Evolutionary conservation across 768 basidiomycete species (phyloP).

Genomic region (Polyporus arcularius): DNA sequence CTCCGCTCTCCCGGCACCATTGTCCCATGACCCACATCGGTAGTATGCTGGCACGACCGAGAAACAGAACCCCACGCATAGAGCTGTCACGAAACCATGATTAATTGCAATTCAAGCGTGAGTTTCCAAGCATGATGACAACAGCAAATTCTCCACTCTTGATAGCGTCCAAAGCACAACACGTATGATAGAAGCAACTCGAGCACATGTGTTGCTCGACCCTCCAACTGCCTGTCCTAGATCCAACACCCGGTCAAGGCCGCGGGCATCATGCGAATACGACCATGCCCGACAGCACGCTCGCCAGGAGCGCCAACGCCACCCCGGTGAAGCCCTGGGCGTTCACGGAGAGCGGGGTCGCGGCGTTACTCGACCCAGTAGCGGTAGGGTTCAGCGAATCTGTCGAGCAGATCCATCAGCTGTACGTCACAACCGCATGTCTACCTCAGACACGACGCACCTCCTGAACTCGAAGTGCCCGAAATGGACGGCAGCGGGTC

Average conservation of each 20-base stretch:
- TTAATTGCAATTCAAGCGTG: neutral
- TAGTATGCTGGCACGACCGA: no score
- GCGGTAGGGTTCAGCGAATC: neutral
- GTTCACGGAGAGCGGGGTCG: neutral
- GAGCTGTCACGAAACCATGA: neutral
- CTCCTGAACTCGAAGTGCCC: neutral
- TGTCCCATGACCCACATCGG: no score
- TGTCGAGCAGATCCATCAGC: neutral
- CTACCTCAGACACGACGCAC: neutral
- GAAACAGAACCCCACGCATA: no score
- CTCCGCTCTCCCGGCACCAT: no score
- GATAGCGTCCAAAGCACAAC: no score
- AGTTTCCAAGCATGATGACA: neutral
- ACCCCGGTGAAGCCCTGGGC: neutral
- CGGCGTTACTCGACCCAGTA: neutral
- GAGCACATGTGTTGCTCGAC: neutral
- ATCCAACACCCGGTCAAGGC: neutral
- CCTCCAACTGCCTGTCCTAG: neutral
- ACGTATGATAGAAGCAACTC: neutral
- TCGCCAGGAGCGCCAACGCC: conserved; percentile 10
- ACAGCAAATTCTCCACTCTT: neutral
- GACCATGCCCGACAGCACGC: conserved; percentile 6
- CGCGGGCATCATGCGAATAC: conserved; percentile 6
- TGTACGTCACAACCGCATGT: neutral
- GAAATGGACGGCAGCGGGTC: conserved; percentile 20